Percentiles rank a stretch among this genome's conserved stretches.
Conservation (phyloP, 2,329 filamentous ascomycete species). For the Sporothrix luriei region DNA sequence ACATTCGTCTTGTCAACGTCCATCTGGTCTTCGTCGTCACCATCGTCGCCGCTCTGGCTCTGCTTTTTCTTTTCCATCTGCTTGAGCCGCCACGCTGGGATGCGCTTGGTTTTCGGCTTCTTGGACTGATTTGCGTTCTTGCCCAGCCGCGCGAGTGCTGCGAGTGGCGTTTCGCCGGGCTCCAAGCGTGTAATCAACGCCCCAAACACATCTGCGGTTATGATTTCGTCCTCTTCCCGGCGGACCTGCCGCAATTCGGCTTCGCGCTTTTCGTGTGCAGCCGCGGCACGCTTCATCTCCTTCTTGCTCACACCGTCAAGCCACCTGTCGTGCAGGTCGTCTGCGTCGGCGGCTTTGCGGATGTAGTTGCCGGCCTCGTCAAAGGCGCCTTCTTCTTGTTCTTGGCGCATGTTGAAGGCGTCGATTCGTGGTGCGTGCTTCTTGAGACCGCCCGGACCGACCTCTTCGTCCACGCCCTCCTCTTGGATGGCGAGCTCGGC, state of each 20-base stretch:
- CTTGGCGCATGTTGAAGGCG: constrained; percentile 89
- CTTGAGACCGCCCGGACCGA: constrained; percentile 88
- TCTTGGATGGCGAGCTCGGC: constrained; percentile 75
- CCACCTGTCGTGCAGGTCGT: constrained; percentile 90
- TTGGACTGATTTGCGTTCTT: constrained; percentile 53
- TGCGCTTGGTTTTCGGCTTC: constrained; percentile 60
- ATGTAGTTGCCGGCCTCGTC: constrained; percentile 91
- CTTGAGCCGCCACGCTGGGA: constrained; percentile 66
- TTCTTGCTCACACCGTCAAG: constrained; percentile 90
- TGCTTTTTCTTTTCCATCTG: constrained; percentile 62
- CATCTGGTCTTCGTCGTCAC: constrained; percentile 59
- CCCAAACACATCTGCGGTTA: constrained; percentile 74
- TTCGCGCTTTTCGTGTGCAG: constrained; percentile 83
- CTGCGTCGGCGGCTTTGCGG: constrained; percentile 82
- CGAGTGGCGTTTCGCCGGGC: constrained; percentile 80
- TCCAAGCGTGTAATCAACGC: constrained; percentile 74
- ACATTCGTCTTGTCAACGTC: constrained; percentile 72
- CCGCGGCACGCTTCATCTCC: constrained; percentile 84
- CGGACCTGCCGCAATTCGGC: constrained; percentile 72
- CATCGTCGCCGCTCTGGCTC: constrained; percentile 44
- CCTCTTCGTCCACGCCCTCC: constrained; percentile 79
- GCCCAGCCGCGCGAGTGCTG: constrained; percentile 80
- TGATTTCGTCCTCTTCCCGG: constrained; percentile 83
- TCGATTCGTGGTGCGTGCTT: constrained; percentile 91
- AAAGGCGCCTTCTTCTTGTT: constrained; percentile 90